phyloP scores from a whole-genome alignment of 2,329 filamentous ascomycete species.

The Ophiostoma populinum region DNA sequence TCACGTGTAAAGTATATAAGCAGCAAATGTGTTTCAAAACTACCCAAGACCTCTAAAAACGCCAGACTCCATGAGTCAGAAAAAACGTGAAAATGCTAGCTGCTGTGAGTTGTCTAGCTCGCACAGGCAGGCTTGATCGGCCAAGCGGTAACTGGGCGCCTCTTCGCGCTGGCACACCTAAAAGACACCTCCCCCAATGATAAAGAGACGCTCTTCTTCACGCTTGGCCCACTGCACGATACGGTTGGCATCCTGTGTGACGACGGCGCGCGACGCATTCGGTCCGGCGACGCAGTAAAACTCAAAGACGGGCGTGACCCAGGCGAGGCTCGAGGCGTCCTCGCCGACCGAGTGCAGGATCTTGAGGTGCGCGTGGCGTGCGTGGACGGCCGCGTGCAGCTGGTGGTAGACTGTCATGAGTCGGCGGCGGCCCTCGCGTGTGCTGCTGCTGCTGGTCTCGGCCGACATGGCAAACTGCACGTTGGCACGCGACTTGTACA shows the following conservation, averaged over 20 bases:
- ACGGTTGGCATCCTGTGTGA: constrained; percentile 76
- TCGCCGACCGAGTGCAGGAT: constrained; percentile 63
- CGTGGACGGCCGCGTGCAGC: constrained; percentile 71
- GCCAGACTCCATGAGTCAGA: no score
- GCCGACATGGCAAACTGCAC: constrained; percentile 91
- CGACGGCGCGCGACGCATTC: constrained; percentile 40
- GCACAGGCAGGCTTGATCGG: no score
- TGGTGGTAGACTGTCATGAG: constrained; percentile 74
- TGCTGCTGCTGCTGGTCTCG: constrained; percentile 36
- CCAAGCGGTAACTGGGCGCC: no score
- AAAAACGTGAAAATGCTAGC: no score
- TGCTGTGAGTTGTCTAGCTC: no score
- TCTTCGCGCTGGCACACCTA: no score
- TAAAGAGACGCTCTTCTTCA: constrained; percentile 89
- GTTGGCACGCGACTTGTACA: constrained; percentile 88
- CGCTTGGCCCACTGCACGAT: constrained; percentile 80
- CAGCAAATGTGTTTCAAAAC: no score
- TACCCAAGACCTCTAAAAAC: no score
- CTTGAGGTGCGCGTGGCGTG: constrained; percentile 68
- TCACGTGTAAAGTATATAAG: no score
- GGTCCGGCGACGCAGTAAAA: constrained; percentile 88
- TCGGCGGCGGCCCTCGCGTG: constrained; percentile 43
- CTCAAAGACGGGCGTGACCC: constrained; percentile 83
- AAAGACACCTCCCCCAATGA: constrained; percentile 90
- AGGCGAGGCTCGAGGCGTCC: constrained; percentile 69